Evolutionary conservation across 1,284 basidiomycete species (phyloP), one percentile per base, ranked within the genome.

Genomic region (Heterobasidion occidentale): DNA sequence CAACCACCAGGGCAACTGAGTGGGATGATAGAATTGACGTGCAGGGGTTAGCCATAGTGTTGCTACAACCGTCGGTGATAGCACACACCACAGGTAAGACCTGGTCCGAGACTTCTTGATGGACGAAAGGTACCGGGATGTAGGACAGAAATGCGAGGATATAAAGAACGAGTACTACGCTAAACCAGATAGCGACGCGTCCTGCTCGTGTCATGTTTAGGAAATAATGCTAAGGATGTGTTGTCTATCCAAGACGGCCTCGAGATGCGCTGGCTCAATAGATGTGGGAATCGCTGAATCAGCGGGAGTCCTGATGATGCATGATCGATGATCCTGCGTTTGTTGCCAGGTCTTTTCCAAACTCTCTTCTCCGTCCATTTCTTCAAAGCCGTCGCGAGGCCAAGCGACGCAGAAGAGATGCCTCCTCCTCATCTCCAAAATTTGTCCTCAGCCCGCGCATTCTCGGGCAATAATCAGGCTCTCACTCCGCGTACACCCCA

Each of bases 401-500:
- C 38, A 12, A 11, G 38, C 38, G 38, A 12, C 38, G 38, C 38
- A 42, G 38, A 42, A 11, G 38, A 19, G 33, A 62, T 61, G 61
- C 56, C 58, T 7, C 60, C 60, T 17, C 36, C 27, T 49, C 60
- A 50, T 36, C 56, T 61, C 42, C 34, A 56, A 42, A 55, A 58
- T 36, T 15, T 57, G n/a, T 47, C 58, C 8, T 46, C 14, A 14
- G 44, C 58, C 51, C 55, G 38, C 45, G 53, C 38, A n/a, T 54
- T 17, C 34, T 44, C 51, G n/a, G 36, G 67, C 42, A 72, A 78
- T 52, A 67, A 76, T 58, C 74, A 72, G 51, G 61, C 66, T 44
- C 71, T 85, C 9, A 84, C 81, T 9, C 84, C 84, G 1, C 74
- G 83, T 52, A 86, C 84, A 36, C 84, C 84, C 54, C 83, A 80